Evolutionary conservation across 208 protist genomes (phyloP), one percentile per base, ranked within the genome.

Genomic region (Naegleria lovaniensis): DNA sequence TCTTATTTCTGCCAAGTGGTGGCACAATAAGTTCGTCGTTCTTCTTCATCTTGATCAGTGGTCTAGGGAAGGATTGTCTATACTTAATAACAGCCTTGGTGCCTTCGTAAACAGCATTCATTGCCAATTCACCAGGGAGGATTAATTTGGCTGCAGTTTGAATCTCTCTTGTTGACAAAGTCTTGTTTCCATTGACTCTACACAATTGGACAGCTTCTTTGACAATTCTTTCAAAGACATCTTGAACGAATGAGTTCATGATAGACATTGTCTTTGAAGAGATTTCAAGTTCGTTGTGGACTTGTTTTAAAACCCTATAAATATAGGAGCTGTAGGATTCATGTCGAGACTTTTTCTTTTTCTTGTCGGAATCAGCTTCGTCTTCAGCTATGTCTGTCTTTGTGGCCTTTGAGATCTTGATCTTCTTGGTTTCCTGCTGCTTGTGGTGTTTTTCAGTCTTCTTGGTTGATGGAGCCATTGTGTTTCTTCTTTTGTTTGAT

Each of bases 241-340:
- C 97, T 85, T 94, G 94, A 86, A 98, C 95, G 85, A 98, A 98
- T 7, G 95, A 97, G 93, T 98, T 97, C 96, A 99, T 98, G 59
- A 99, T 98, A 67, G 94, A 86, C 96, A 98, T 98, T 55, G 95
- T 96, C 90, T 95, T 93, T 38, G 92, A 93, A 13, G 96, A 97
- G 89, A 98, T 98, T 92, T 95, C 87, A 90, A 52, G 43, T 25
- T 90, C 87, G 11, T 4, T 9, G n/a, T 90, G 87, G 13, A 90
- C 87, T 83, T 90, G 87, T 48, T 22, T 38, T 36, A 90, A 83
- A 11, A 90, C 87, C n/a, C 55, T 90, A 40, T 90, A 90, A 9
- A 90, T 90, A 83, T 90, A 90, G 5, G 87, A 58, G 25, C 11
- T 13, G 39, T 84, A 90, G 9, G 87, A 84, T 43, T 40, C 39